A percentile compares a stretch with the other conserved stretches of the same genome.
Evolutionary conservation across 2,329 filamentous ascomycete species (phyloP).

Genomic region (Gnomoniopsis sp.): DNA sequence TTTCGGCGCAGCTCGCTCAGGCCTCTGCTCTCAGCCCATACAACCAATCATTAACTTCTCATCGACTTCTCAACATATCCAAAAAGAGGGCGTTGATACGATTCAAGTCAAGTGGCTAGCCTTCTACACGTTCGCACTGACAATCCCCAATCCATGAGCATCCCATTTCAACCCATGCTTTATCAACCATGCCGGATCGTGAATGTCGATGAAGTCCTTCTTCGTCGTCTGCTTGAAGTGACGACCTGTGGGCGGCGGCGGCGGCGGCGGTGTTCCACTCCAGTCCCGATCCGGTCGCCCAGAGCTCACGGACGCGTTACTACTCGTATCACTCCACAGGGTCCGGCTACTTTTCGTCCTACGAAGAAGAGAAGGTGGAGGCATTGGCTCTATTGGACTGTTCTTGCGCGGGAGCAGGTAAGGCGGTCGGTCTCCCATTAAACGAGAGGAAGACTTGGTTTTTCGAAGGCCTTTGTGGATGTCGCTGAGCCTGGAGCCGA

Average conservation of each 20-base stretch:
- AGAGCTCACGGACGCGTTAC: background rate
- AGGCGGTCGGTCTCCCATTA: background rate
- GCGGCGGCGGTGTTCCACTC: background rate
- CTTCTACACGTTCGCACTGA: background rate
- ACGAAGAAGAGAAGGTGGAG: background rate
- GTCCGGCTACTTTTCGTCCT: background rate
- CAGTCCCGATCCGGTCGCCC: background rate
- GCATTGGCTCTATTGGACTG: background rate
- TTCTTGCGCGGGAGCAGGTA: background rate
- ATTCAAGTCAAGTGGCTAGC: background rate
- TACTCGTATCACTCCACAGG: background rate
- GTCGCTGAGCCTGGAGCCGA: background rate
- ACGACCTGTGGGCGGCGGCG: background rate
- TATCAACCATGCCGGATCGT: constrained; percentile 11
- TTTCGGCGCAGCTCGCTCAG: too few relatives aligned
- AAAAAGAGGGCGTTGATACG: background rate
- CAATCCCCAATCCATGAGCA: constrained; percentile 3
- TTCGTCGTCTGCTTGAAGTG: background rate
- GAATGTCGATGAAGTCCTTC: constrained; percentile 5
- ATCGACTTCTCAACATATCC: background rate
- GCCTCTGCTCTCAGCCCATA: too few relatives aligned
- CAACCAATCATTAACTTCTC: background rate
- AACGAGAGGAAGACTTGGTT: background rate
- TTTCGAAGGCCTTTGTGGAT: background rate
- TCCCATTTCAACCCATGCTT: constrained; percentile 14